Conservation (phyloP, 2,329 filamentous ascomycete genomes). For the Atkinsonella hypoxylon region DNA sequence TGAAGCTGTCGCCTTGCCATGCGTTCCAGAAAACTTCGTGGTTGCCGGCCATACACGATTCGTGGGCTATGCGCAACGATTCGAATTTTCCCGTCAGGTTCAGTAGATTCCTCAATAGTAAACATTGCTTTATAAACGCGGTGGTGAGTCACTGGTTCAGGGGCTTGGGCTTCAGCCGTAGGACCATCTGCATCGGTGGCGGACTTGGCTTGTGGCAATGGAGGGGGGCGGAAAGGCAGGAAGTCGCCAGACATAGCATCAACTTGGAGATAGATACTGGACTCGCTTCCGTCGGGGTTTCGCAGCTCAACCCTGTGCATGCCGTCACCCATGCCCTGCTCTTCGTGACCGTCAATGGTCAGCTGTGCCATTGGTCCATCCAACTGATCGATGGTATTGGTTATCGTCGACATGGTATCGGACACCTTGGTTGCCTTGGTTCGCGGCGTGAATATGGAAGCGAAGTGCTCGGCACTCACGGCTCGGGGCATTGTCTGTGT, state of each 20-base stretch:
- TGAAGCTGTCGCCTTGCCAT: slow-evolving; percentile 53
- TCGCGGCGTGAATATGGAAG: slow-evolving; percentile 63
- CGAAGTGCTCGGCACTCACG: slow-evolving; percentile 64
- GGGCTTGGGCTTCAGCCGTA: slow-evolving; percentile 19
- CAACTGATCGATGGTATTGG: slow-evolving; percentile 44
- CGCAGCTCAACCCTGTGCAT: slow-evolving; percentile 39
- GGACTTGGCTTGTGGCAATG: slow-evolving; percentile 54
- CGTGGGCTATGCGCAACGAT: slow-evolving; percentile 49
- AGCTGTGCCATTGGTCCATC: slow-evolving; percentile 45
- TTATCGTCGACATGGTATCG: slow-evolving; percentile 57
- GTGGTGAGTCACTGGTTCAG: slow-evolving; percentile 30
- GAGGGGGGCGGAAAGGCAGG: slow-evolving; percentile 75
- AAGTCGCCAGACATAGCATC: slow-evolving; percentile 60
- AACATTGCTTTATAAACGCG: slow-evolving; percentile 53
- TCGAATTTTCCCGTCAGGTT: slow-evolving; percentile 45
- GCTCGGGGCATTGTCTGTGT: slow-evolving; percentile 66
- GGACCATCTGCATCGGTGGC: slow-evolving; percentile 25
- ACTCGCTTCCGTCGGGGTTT: slow-evolving; percentile 43
- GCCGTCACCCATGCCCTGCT: slow-evolving; percentile 31
- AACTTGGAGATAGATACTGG: slow-evolving; percentile 52
- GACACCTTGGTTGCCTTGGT: slow-evolving; percentile 37
- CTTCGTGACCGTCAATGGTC: slow-evolving; percentile 30
- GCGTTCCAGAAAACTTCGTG: slow-evolving; percentile 55
- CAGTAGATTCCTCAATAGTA: slow-evolving; percentile 54
- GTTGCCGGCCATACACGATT: slow-evolving; percentile 37